Base-by-base conservation (phyloP, 257 asterid species). In the Echium plantagineum region DNA sequence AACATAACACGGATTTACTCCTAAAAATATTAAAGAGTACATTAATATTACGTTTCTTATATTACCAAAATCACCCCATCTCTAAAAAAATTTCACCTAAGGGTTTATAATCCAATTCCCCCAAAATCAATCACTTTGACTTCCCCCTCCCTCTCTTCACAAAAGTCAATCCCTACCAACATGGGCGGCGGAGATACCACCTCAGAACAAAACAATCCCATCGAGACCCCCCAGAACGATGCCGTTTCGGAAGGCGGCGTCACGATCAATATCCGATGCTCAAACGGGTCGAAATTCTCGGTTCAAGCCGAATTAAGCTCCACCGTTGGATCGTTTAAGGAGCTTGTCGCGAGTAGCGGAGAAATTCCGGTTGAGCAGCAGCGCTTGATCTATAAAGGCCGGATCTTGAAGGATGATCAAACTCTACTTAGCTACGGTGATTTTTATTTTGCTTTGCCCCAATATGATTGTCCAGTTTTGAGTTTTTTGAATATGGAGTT, bases 361-460 rank as follows among this genome's bases (percentile, higher is more conserved):
- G 74, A 69, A 5, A 61, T 78, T 47, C 75, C 81, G 1, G 56
- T 72, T 10, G 70, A 63, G 55, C 75, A 66, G 63, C 83, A 74
- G 70, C 77, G 78, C 15, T 57, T 75, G 54, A 72, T 75, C 71
- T 75, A 78, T 59, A 75, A 72, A 52, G 84, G 84, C 26, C 77
- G 84, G 72, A 66, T 78, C 62, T 54, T 78, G 66, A 78, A 78
- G 72, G 81, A 78, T 51, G 81, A 78, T 53, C 80, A 78, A 62
- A 75, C 84, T 68, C 75, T 75, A 21, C 28, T 15, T n/a, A 78
- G 78, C 72, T 72, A 63, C 52, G 81, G 84, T 78, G 75, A 55
- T 15, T 12, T 56, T 35, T 28, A 28, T 28, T 28, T 3, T 28
- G 32, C 32, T 28, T 28, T 28, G 32, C 5, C 32, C 2, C 2